phyloP scores from a whole-genome alignment of 116 monocot species.

The Iris pallida region DNA sequence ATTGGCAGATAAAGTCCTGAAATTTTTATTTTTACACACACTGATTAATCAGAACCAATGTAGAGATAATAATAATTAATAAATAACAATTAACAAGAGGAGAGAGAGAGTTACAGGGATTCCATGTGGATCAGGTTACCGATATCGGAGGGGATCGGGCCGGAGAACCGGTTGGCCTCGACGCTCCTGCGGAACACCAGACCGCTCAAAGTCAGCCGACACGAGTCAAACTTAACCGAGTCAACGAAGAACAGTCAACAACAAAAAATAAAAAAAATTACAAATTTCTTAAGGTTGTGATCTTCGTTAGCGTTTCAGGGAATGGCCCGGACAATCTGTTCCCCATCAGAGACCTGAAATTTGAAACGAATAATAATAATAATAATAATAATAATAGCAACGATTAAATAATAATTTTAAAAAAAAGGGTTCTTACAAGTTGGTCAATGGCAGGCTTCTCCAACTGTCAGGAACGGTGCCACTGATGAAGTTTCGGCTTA shows the following conservation, averaged over 20 bases:
- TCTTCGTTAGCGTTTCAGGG: slow-evolving; percentile 37
- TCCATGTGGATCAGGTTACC: slow-evolving; percentile 42
- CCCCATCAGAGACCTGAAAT: slow-evolving; percentile 46
- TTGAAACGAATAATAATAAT: background rate
- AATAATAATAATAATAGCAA: background rate
- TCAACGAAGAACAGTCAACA: too few relatives aligned
- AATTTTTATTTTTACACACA: slow-evolving; percentile 2
- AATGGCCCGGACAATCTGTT: slow-evolving; percentile 64
- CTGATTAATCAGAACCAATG: background rate
- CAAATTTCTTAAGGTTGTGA: slow-evolving; percentile 52
- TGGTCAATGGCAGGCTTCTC: slow-evolving; percentile 25
- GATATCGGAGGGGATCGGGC: slow-evolving; percentile 40
- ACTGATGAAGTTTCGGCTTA: slow-evolving; percentile 36
- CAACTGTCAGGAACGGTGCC: slow-evolving; percentile 35
- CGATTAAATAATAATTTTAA: background rate
- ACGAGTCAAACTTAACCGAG: background rate
- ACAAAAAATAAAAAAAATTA: slow-evolving; percentile 13
- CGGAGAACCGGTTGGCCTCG: slow-evolving; percentile 53
- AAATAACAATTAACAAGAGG: background rate
- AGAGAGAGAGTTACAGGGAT: slow-evolving; percentile 28
- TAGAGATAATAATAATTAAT: background rate
- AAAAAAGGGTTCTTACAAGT: slow-evolving; percentile 33
- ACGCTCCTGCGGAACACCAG: slow-evolving; percentile 43
- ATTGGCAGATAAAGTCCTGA: slow-evolving; percentile 49
- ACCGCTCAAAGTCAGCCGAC: background rate